Conservation (phyloP, 2,329 filamentous ascomycete genomes). For the Hypoxylon sp. region DNA sequence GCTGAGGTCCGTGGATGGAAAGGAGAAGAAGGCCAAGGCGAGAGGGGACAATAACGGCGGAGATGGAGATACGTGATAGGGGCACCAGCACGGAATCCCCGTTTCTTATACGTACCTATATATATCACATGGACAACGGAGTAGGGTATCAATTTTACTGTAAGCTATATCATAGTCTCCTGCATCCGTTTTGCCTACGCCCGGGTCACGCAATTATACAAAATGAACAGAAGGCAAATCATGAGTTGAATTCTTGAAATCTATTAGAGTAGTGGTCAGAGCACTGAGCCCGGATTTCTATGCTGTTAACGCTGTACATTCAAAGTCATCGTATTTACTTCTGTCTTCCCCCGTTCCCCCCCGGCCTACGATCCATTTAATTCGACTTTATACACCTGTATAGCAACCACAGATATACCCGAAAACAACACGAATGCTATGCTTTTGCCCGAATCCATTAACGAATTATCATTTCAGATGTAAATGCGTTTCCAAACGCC, state of each 20-base stretch:
- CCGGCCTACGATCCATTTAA: too few species aligned
- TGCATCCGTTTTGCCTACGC: too few species aligned
- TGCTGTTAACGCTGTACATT: too few species aligned
- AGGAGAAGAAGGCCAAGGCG: conserved; percentile 29
- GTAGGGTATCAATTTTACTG: background rate
- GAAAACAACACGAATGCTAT: conserved; percentile 12
- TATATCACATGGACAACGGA: background rate
- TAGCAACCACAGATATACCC: background rate
- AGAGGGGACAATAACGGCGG: conserved; percentile 6
- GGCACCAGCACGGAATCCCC: background rate
- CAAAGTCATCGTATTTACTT: too few species aligned
- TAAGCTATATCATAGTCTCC: too few species aligned
- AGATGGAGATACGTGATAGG: background rate
- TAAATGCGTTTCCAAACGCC: conserved; percentile 39
- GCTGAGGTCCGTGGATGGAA: conserved; percentile 50
- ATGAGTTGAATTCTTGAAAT: too few species aligned
- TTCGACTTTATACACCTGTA: too few species aligned
- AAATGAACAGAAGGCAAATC: too few species aligned
- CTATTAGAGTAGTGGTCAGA: too few species aligned
- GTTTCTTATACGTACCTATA: background rate
- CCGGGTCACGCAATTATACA: too few species aligned
- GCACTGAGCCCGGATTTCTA: too few species aligned
- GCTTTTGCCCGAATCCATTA: conserved; percentile 28
- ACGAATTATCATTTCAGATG: conserved; percentile 4
- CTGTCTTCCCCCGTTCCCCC: too few species aligned